Evolutionary conservation across 2,329 filamentous ascomycete species (phyloP).

Genomic region (Diaporthe aspalathi): DNA sequence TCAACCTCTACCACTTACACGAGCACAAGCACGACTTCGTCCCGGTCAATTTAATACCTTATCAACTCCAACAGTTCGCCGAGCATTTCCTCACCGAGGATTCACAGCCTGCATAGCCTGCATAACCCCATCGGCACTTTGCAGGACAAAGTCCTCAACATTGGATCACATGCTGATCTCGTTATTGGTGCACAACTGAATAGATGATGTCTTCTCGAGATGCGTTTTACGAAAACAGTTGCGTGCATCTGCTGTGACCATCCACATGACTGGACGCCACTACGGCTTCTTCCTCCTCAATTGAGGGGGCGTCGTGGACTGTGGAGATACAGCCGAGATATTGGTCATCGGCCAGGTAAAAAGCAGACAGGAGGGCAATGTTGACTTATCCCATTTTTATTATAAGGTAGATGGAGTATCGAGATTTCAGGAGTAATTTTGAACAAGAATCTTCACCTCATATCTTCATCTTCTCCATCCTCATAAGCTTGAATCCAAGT

Average conservation of each 20-base stretch:
- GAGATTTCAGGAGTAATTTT: no score
- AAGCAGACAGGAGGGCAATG: no score
- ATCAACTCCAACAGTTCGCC: no score
- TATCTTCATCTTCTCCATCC: no score
- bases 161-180: not conserved
- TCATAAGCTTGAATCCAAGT: no score
- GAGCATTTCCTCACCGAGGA: no score
- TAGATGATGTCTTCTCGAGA: no score
- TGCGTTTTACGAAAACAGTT: not conserved
- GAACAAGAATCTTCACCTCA: no score
- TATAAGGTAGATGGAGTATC: constrained; percentile 11
- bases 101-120: no score
- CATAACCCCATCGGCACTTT: not conserved
- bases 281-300: not conserved
- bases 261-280: constrained; percentile 21
- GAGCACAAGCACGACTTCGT: not conserved
- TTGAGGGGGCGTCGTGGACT: not conserved
- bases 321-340: no score
- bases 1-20: not conserved
- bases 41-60: not conserved
- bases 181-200: not conserved
- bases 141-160: not conserved
- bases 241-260: constrained; percentile 13
- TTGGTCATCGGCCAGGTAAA: no score
- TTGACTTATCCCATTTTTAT: not conserved